Evolutionary conservation across 2,329 filamentous ascomycete genomes (phyloP).

Genomic region (Trichoderma asperellum): DNA sequence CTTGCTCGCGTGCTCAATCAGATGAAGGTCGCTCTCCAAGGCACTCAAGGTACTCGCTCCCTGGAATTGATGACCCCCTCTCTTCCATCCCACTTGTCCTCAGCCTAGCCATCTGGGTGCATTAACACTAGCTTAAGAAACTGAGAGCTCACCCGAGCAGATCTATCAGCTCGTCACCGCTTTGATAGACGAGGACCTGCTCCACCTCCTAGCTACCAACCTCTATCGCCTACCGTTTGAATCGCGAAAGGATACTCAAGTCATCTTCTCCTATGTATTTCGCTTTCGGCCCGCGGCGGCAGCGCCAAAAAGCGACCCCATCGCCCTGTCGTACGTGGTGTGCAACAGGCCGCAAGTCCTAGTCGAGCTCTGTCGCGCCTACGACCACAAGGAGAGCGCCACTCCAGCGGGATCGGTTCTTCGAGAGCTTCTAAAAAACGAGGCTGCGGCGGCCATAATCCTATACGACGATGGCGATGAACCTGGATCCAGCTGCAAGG

Average conservation of each 20-base stretch:
- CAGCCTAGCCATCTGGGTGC: slow-evolving; percentile 20
- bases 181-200: slow-evolving; percentile 85
- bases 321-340: slow-evolving; percentile 86
- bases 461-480: slow-evolving; percentile 86
- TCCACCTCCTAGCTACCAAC: slow-evolving; percentile 79
- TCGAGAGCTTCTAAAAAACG: slow-evolving; percentile 85
- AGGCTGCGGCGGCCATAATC: slow-evolving; percentile 87
- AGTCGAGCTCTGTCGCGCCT: slow-evolving; percentile 84
- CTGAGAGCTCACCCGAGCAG: slow-evolving; percentile 83
- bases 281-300: slow-evolving; percentile 77
- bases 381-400: slow-evolving; percentile 87
- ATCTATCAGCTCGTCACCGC: slow-evolving; percentile 83
- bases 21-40: slow-evolving; percentile 93
- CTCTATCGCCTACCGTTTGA: slow-evolving; percentile 91
- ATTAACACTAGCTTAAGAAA: slow-evolving; percentile 58
- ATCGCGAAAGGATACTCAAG: slow-evolving; percentile 91
- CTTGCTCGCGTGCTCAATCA: slow-evolving; percentile 81
- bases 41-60: slow-evolving; percentile 74
- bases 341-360: slow-evolving; percentile 85
- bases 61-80: slow-evolving; percentile 2
- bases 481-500: slow-evolving; percentile 71
- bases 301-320: slow-evolving; percentile 71
- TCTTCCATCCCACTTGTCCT: slow-evolving; percentile 10
- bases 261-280: slow-evolving; percentile 93
- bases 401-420: slow-evolving; percentile 89